Evolutionary conservation across 106 monocot genomes (phyloP), one percentile per base, ranked within the genome.

Genomic region (Narthecium ossifragum): DNA sequence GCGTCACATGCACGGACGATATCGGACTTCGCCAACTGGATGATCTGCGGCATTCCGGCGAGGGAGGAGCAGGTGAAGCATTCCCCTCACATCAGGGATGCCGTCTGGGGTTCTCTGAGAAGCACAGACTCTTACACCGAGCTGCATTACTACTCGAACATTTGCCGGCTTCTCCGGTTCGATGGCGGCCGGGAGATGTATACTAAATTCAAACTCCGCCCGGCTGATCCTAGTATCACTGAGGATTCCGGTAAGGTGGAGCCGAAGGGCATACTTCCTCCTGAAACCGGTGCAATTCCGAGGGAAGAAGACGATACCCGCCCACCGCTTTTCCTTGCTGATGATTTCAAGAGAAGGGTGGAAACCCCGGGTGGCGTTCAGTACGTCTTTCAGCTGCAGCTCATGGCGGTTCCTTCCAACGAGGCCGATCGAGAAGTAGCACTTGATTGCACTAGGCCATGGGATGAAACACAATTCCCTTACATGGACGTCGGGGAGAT

Each of bases 61-160:
- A 65, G 80, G 49, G 80, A 80, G 40, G 49, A 75, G 46, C 70
- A 70, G 0, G 80, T 80, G 65, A 66, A 66, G 70, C 58, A 37
- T 26, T 37, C 68, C 20, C 78, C 72, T 5, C 78, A 78, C 40
- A 73, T 78, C 23, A 57, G 78, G 5, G 80, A 70, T 36, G 80
- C 80, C 9, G 80, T 80, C 12, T 80, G 80, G 80, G 70, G 80
- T 9, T 80, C 80, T 4, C 49, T 80, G 20, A 57, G 80, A 41
- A 64, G 66, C 34, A 30, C 80, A 7, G 31, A 70, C 64, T 80
- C 80, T 2, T 80, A 65, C 22, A 26, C 74, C 1, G 57, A 66
- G 61, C 60, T 80, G 17, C 80, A 80, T 53, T 80, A 80, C 61
- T 80, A 80, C 36, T 80, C 80, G 2, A 80, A 80, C 62, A 45